Conservation (phyloP, 108 stramenopile genomes). For the Fistulifera pelliculosa region DNA sequence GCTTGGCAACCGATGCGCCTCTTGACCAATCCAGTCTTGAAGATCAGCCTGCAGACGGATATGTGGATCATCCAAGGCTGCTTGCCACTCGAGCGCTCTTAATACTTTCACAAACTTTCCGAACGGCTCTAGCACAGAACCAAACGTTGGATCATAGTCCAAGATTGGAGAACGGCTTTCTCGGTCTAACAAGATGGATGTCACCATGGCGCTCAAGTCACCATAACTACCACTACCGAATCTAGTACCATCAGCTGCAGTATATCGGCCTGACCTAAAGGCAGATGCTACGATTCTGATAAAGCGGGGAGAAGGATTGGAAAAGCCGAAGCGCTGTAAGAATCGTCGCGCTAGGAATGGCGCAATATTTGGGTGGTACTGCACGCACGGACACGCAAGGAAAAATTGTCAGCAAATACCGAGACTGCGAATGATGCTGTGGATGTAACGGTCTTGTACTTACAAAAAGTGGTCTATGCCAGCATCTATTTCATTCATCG, state of each 20-base stretch:
- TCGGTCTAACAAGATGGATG: conserved; percentile 34
- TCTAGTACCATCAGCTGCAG: conserved; percentile 22
- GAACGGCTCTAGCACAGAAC: conserved; percentile 12
- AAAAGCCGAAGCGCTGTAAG: conserved; percentile 29
- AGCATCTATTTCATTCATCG: conserved; percentile 56
- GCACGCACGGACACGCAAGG: too few relatives aligned
- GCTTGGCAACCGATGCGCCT: conserved; percentile 5
- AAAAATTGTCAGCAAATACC: too few relatives aligned
- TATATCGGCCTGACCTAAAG: conserved; percentile 24
- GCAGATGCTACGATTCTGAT: conserved; percentile 34
- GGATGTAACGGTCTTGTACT: too few relatives aligned
- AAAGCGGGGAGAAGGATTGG: conserved; percentile 38
- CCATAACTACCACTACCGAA: conserved; percentile 29
- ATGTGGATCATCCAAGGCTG: conserved; percentile 15
- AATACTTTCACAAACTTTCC: too few relatives aligned
- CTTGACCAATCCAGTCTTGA: conserved; percentile 32
- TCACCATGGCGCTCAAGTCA: conserved; percentile 29
- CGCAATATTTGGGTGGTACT: too few relatives aligned
- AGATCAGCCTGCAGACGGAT: conserved; percentile 16
- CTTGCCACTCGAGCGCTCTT: background rate
- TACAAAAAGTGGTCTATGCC: conserved; percentile 47
- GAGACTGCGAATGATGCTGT: too few relatives aligned
- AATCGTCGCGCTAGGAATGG: background rate
- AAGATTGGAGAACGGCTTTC: conserved; percentile 22
- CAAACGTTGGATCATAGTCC: conserved; percentile 30